A percentile compares a stretch with the other conserved stretches of the same genome.
Conservation (phyloP, 257 asterid species). For the Ligustrum vulgare region DNA sequence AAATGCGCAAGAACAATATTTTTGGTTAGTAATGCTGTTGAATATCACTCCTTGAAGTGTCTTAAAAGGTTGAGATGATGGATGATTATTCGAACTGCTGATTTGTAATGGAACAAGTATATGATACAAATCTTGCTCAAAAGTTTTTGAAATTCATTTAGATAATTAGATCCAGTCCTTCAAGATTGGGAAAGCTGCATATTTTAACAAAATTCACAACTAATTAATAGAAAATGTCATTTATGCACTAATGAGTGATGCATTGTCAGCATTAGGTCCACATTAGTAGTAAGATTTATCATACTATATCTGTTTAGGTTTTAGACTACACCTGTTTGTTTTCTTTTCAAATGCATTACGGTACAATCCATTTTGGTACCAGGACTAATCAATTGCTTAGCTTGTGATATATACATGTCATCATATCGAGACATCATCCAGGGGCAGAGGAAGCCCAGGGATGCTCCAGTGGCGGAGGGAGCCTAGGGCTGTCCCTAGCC, state of each 20-base stretch:
- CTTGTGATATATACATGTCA: neutral
- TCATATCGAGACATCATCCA: neutral
- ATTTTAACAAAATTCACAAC: constrained; percentile 4
- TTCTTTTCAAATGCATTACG: neutral
- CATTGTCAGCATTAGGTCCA: neutral
- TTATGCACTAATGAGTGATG: neutral
- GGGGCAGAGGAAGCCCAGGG: too few relatives aligned
- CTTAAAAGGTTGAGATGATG: neutral
- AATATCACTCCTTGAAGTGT: neutral
- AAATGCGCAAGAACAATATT: too few relatives aligned
- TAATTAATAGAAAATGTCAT: neutral
- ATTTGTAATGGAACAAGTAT: neutral
- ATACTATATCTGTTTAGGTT: too few relatives aligned
- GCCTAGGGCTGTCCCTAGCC: too few relatives aligned
- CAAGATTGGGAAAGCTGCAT: neutral
- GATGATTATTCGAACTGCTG: neutral
- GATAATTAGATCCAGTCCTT: neutral
- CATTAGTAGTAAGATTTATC: too few relatives aligned
- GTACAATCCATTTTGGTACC: neutral
- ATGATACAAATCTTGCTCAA: neutral
- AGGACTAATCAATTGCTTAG: neutral
- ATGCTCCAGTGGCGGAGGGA: too few relatives aligned
- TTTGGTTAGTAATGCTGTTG: constrained; percentile 5
- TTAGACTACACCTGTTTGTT: neutral
- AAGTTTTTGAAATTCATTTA: neutral